Percentiles rank a stretch among this genome's conserved stretches.
Conservation (phyloP, 2,329 filamentous ascomycete genomes). For the Aureobasidium namibiae region DNA sequence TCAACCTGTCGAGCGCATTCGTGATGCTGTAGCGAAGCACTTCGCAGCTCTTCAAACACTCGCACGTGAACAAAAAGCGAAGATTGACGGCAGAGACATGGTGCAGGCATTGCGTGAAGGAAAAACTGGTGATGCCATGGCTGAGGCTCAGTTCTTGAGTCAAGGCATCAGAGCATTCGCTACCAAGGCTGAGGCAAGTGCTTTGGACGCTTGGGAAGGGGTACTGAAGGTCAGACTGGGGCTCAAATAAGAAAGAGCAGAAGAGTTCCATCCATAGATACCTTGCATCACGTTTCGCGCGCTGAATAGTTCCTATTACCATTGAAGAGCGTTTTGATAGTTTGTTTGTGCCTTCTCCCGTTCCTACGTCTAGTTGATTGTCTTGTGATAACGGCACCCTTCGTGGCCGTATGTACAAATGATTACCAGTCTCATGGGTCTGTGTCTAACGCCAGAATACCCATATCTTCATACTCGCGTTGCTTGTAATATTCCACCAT, state of each 20-base stretch:
- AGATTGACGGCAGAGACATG: constrained; percentile 14
- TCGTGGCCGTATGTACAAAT: not conserved
- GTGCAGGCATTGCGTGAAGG: constrained; percentile 13
- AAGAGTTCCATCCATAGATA: not conserved
- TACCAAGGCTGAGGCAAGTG: constrained; percentile 11
- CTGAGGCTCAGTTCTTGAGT: not conserved
- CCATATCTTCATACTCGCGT: too few species aligned
- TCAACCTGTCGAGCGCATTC: constrained; percentile 13
- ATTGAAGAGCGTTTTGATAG: not conserved
- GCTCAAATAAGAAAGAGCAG: not conserved
- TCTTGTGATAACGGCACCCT: not conserved
- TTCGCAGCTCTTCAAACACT: constrained; percentile 19
- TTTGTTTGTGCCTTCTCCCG: not conserved
- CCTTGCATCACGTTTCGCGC: not conserved
- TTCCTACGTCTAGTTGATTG: not conserved
- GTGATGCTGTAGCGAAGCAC: constrained; percentile 16
- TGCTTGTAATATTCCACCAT: not conserved
- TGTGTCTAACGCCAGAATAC: not conserved
- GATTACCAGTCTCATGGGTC: not conserved
- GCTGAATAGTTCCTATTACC: not conserved
- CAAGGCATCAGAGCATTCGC: constrained; percentile 5
- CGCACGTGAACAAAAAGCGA: constrained; percentile 18
- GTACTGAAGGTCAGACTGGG: constrained; percentile 11
- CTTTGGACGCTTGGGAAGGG: constrained; percentile 12
- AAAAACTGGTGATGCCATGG: constrained; percentile 1